These are phyloP conservation scores for Globisporangium nagaii DNA, from an alignment of 352 stramenopile species.

Conservation along the genomic window DNA sequence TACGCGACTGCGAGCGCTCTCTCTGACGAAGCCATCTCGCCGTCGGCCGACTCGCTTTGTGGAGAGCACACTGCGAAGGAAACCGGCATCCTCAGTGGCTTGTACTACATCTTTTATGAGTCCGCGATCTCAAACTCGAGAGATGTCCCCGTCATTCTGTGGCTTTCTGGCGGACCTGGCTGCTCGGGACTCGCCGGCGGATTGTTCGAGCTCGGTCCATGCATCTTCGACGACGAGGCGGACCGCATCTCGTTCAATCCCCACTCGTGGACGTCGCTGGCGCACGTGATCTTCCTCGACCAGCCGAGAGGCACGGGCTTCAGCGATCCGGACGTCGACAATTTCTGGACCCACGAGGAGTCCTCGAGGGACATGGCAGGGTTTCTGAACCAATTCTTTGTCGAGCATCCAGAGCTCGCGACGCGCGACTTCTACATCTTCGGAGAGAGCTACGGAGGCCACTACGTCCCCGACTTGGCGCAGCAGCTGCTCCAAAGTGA, in stretches of 20 bases:
- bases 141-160: slow-evolving; percentile 90
- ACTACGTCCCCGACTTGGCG: slow-evolving; percentile 92
- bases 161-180: slow-evolving; percentile 94
- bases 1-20: slow-evolving; percentile 27
- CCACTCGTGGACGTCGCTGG: slow-evolving; percentile 92
- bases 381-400: slow-evolving; percentile 60
- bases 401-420: slow-evolving; percentile 26
- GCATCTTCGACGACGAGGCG: slow-evolving; percentile 71
- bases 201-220: slow-evolving; percentile 96
- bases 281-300: slow-evolving; percentile 96
- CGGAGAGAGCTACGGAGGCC: slow-evolving; percentile 93
- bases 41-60: slow-evolving; percentile 35
- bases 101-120: slow-evolving; percentile 79
- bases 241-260: slow-evolving; percentile 77
- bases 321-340: slow-evolving; percentile 17
- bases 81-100: slow-evolving; percentile 48
- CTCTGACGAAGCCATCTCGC: not conserved
- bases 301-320: slow-evolving; percentile 87
- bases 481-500: slow-evolving; percentile 56
- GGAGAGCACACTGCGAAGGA: slow-evolving; percentile 53
- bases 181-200: slow-evolving; percentile 93
- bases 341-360: slow-evolving; percentile 41
- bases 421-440: slow-evolving; percentile 89
- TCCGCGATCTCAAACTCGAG: slow-evolving; percentile 16
- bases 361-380: slow-evolving; percentile 36